A percentile compares a stretch with the other conserved stretches of the same genome.
Conservation (phyloP, 192 early-diverging fungal species). For the Entomortierella chlamydospora region DNA sequence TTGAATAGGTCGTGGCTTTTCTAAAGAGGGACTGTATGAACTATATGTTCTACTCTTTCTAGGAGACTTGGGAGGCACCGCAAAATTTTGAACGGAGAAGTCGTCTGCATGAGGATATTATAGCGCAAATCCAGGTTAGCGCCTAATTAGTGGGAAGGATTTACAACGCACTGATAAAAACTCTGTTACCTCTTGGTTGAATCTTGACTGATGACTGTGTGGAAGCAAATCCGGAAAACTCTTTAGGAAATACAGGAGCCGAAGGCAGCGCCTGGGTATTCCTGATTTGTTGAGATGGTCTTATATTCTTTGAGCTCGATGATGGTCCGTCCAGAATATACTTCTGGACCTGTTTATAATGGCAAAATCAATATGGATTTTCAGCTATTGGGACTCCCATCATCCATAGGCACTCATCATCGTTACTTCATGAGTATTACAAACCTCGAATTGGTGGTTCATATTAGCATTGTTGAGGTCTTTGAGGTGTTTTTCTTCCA, state of each 20-base stretch:
- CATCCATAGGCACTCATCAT: too few species aligned
- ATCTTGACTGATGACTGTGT: constrained; percentile 18
- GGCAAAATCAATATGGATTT: background rate
- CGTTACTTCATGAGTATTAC: background rate
- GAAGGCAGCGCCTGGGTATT: background rate
- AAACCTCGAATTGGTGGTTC: constrained; percentile 36
- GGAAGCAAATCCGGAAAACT: constrained; percentile 12
- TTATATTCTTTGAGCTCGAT: background rate
- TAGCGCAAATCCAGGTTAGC: background rate
- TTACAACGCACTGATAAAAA: background rate
- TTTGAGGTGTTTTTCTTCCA: constrained; percentile 16
- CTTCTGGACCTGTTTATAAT: constrained; percentile 2
- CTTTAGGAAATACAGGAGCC: constrained; percentile 10
- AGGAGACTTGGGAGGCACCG: constrained; percentile 10
- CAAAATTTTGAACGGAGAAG: constrained; percentile 23
- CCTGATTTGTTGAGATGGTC: background rate
- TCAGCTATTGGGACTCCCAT: too few species aligned
- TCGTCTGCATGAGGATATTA: constrained; percentile 3
- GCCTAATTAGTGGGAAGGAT: background rate
- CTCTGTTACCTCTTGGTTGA: constrained; percentile 6
- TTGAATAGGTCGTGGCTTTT: constrained; percentile 18
- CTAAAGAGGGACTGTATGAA: background rate
- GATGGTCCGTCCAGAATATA: constrained; percentile 14
- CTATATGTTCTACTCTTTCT: constrained; percentile 13
- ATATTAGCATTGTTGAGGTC: constrained; percentile 26